Conservation (phyloP, 345 rosid genomes). For the Citrus medica region DNA sequence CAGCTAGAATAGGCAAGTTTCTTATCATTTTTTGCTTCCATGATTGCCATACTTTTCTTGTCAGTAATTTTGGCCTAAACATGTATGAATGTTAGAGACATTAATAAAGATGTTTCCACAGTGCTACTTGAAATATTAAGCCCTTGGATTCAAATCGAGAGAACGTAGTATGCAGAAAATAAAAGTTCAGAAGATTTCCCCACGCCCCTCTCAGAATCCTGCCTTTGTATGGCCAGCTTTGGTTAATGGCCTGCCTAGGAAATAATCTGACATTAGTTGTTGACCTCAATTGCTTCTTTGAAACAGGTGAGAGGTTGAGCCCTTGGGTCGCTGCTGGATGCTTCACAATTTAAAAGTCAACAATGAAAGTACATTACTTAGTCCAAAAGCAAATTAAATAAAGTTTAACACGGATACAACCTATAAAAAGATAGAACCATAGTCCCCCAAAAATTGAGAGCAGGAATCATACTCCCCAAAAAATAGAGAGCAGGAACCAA, state of each 20-base stretch:
- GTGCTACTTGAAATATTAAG: background rate
- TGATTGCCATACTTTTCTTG: background rate
- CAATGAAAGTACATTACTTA: too few relatives aligned
- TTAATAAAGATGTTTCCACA: background rate
- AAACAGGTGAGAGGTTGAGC: conserved; percentile 86
- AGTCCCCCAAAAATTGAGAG: accelerated
- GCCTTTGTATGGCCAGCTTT: background rate
- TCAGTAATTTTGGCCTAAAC: too few relatives aligned
- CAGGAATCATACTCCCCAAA: too few relatives aligned
- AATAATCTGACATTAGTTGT: background rate
- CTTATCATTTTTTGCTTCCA: background rate
- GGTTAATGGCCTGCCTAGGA: background rate
- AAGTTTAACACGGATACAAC: too few relatives aligned
- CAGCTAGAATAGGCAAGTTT: conserved; percentile 86
- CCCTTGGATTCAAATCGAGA: background rate
- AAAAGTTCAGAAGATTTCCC: background rate
- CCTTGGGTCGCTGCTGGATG: conserved; percentile 96
- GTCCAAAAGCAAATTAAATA: too few relatives aligned
- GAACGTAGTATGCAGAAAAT: background rate
- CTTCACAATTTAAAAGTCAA: conserved; percentile 53
- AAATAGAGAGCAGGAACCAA: too few relatives aligned
- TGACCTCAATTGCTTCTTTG: conserved; percentile 3
- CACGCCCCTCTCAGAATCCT: background rate
- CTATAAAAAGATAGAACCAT: too few relatives aligned
- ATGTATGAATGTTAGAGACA: background rate